A percentile compares a stretch with the other conserved stretches of the same genome.
Conservation (phyloP, 1,284 basidiomycete genomes). For the Cryptococcus neoformans region DNA sequence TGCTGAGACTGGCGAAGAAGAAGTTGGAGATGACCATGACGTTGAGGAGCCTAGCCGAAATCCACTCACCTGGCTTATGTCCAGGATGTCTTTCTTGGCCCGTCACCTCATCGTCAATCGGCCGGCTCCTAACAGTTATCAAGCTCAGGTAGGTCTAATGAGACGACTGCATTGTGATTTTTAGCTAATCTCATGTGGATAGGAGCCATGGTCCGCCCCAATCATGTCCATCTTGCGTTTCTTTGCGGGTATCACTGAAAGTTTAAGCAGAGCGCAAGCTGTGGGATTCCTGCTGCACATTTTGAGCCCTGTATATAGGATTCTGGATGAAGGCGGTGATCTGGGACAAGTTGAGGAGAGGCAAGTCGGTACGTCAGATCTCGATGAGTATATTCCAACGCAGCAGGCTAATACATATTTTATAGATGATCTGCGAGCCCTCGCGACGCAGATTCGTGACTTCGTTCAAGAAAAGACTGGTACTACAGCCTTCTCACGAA, state of each 20-base stretch:
- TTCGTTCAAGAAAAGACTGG: constrained; percentile 84
- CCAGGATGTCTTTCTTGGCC: constrained; percentile 85
- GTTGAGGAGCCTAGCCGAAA: constrained; percentile 51
- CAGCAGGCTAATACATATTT: constrained; percentile 1
- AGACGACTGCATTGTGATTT: background rate
- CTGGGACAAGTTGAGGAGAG: constrained; percentile 61
- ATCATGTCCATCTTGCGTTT: constrained; percentile 80
- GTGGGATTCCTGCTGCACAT: constrained; percentile 77
- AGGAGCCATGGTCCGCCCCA: constrained; percentile 67
- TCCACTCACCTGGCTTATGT: constrained; percentile 88
- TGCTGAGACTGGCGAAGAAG: constrained; percentile 14
- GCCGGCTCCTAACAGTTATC: constrained; percentile 40
- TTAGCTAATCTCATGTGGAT: background rate
- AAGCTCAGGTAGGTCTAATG: constrained; percentile 9
- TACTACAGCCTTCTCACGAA: constrained; percentile 69
- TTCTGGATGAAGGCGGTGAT: constrained; percentile 71
- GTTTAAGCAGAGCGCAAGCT: constrained; percentile 60
- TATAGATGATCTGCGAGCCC: constrained; percentile 75
- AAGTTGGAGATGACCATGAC: constrained; percentile 37
- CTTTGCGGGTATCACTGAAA: constrained; percentile 85
- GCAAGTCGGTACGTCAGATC: constrained; percentile 64
- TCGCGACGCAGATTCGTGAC: constrained; percentile 82
- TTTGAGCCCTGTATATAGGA: constrained; percentile 78
- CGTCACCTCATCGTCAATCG: constrained; percentile 51
- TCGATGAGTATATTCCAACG: background rate